Conservation (phyloP, 192 early-diverging fungal species). For the Coemansia erecta region DNA sequence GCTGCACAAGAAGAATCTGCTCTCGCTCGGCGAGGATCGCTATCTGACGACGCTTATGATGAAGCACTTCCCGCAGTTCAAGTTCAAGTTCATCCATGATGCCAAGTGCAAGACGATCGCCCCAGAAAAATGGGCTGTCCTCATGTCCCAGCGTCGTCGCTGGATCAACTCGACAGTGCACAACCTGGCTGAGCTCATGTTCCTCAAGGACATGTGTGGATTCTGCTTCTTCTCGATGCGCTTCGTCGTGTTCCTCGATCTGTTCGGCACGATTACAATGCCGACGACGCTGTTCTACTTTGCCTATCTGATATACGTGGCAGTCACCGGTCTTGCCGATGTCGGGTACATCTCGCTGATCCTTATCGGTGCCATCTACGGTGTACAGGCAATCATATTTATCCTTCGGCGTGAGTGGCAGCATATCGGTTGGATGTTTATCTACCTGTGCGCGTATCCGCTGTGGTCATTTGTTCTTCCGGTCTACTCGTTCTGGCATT, state of each 20-base stretch:
- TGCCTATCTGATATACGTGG: conserved; percentile 72
- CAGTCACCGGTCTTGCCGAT: conserved; percentile 56
- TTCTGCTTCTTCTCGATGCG: conserved; percentile 98
- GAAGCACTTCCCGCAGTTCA: conserved; percentile 89
- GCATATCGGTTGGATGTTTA: conserved; percentile 80
- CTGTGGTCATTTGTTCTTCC: conserved; percentile 92
- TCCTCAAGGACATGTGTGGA: conserved; percentile 83
- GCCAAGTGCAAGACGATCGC: conserved; percentile 83
- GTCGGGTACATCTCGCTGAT: conserved; percentile 78
- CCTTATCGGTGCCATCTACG: conserved; percentile 81
- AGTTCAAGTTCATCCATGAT: conserved; percentile 79
- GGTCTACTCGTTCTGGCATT: conserved; percentile 96
- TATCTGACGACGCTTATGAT: conserved; percentile 93
- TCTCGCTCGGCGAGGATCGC: no score
- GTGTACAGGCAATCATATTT: conserved; percentile 84
- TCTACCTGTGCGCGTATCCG: conserved; percentile 89
- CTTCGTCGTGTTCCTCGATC: conserved; percentile 92
- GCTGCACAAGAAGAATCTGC: no score
- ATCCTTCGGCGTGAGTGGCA: conserved; percentile 75
- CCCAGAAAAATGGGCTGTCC: conserved; percentile 77
- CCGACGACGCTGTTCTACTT: conserved; percentile 84
- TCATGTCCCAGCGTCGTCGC: conserved; percentile 89
- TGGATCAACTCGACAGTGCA: conserved; percentile 99
- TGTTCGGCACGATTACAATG: conserved; percentile 79
- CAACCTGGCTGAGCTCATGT: conserved; percentile 89